These are phyloP conservation scores for Exophiala sp. DNA, from an alignment of 2,329 filamentous ascomycete genomes.

Conservation along the genomic window DNA sequence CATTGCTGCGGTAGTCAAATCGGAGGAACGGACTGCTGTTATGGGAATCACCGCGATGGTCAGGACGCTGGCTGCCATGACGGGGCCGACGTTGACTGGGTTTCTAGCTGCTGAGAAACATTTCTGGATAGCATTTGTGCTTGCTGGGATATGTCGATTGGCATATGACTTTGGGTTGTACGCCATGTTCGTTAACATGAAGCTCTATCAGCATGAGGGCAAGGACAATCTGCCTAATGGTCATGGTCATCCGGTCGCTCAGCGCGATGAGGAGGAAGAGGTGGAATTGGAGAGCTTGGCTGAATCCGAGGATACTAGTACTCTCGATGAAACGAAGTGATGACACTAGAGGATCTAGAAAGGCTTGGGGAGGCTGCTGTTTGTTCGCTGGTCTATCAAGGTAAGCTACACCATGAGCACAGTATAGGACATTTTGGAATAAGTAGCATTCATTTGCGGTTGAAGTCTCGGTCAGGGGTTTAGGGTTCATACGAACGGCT, in stretches of 20 bases:
- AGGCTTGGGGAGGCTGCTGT: neutral
- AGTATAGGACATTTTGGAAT: too few relatives aligned
- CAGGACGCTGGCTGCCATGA: conserved; percentile 57
- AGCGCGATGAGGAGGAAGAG: conserved; percentile 10
- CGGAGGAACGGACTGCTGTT: conserved; percentile 64
- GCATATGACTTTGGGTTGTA: conserved; percentile 59
- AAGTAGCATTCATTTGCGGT: too few relatives aligned
- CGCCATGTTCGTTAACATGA: conserved; percentile 58
- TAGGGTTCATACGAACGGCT: neutral
- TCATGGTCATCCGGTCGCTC: neutral
- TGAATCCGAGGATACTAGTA: neutral
- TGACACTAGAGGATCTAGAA: neutral
- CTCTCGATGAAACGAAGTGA: neutral
- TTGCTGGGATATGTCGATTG: conserved; percentile 52
- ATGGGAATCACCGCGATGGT: conserved; percentile 65
- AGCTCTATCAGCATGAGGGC: conserved; percentile 47
- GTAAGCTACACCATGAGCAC: too few relatives aligned
- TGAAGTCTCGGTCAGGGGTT: neutral
- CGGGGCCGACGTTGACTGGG: conserved; percentile 56
- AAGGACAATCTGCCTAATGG: neutral
- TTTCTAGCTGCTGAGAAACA: conserved; percentile 49
- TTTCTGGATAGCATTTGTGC: conserved; percentile 63
- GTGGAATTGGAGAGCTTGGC: conserved; percentile 20
- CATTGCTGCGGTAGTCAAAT: conserved; percentile 63
- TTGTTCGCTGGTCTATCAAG: too few relatives aligned